A percentile compares a stretch with the other conserved stretches of the same genome.
phyloP scores from a whole-genome alignment of 2,329 filamentous ascomycete species.

The Colletotrichum siamense region DNA sequence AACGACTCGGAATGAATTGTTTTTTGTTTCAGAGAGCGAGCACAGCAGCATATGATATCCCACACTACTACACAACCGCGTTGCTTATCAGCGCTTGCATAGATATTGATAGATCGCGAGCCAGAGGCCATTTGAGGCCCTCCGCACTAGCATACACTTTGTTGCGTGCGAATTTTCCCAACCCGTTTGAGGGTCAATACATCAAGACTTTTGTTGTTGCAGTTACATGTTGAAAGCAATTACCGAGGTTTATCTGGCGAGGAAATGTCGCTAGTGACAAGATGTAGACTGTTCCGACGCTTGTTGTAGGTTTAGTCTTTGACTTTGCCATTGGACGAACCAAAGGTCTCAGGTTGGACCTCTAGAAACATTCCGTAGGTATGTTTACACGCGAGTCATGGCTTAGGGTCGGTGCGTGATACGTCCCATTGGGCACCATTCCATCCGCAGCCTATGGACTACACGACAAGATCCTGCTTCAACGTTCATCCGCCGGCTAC shows the following conservation, averaged over 20 bases:
- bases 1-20: background rate
- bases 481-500: too few species aligned
- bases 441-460: too few species aligned
- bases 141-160: background rate
- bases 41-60: background rate
- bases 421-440: too few species aligned
- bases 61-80: background rate
- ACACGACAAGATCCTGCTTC: too few species aligned
- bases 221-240: background rate
- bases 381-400: fast-evolving
- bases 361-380: fast-evolving
- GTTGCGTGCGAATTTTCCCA: background rate
- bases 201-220: background rate
- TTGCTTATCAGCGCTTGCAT: background rate
- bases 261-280: too few species aligned
- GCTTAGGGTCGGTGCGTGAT: too few species aligned
- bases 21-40: background rate
- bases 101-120: background rate
- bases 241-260: too few species aligned
- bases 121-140: background rate
- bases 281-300: fast-evolving
- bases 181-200: background rate
- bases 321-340: too few species aligned
- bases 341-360: fast-evolving
- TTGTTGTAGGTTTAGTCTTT: too few species aligned